phyloP scores from a whole-genome alignment of 2,329 filamentous ascomycete genomes.

The Colletotrichum ledebouriae region DNA sequence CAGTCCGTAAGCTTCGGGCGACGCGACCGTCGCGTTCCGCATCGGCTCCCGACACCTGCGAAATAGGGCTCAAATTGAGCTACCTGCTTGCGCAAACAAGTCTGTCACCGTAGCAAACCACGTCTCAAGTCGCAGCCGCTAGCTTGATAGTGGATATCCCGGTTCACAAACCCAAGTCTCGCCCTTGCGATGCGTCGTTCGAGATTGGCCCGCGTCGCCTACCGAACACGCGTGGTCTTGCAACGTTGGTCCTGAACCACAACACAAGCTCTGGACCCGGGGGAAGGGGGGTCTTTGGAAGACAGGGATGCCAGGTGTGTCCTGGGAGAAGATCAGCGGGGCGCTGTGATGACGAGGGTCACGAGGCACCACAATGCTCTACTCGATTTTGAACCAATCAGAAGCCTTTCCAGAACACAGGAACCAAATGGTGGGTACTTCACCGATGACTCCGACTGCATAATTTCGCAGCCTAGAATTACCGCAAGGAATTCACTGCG shows the following conservation, averaged over 20 bases:
- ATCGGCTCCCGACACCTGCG: constrained; percentile 5
- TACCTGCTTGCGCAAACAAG: constrained; percentile 16
- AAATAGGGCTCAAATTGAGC: constrained; percentile 22
- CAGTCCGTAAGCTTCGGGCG: neutral
- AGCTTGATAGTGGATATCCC: neutral
- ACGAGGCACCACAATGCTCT: neutral
- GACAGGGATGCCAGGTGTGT: no score
- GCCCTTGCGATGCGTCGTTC: neutral
- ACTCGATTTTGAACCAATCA: neutral
- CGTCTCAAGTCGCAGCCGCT: neutral
- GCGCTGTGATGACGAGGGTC: constrained; percentile 8
- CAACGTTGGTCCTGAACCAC: neutral
- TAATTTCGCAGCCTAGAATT: constrained; percentile 8
- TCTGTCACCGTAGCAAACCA: neutral
- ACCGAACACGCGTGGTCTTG: neutral
- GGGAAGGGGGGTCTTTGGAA: no score
- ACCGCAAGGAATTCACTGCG: neutral
- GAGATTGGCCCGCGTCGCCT: constrained; percentile 1
- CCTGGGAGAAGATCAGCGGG: constrained; percentile 5
- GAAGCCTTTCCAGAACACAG: neutral
- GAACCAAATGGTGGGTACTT: neutral
- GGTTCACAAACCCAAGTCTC: neutral
- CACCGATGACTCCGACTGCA: constrained; percentile 10
- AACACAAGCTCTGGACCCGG: neutral
- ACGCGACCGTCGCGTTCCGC: neutral